Conservation (phyloP, 1,139 yeast species). For the Kodamaea derodonti region DNA sequence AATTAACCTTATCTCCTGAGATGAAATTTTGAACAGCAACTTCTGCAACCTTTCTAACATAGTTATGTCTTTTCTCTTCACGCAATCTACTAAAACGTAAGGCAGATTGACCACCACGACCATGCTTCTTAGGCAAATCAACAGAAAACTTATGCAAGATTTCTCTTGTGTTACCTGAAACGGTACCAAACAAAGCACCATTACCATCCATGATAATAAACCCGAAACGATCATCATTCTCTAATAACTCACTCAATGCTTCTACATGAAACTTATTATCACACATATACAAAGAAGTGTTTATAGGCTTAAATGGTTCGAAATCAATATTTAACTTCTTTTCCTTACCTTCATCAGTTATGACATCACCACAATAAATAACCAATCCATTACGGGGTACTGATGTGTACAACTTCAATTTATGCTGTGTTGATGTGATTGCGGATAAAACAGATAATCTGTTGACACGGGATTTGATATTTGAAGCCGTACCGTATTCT, state of each 20-base stretch:
- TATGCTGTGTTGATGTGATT: constrained; percentile 96
- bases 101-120: constrained; percentile 99
- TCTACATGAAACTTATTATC: constrained; percentile 98
- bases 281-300: constrained; percentile 91
- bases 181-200: constrained; percentile 94
- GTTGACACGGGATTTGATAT: constrained; percentile 95
- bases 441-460: constrained; percentile 93
- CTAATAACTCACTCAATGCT: constrained; percentile 88
- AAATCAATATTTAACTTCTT: constrained; percentile 92
- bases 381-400: constrained; percentile 95
- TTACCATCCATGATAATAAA: constrained; percentile 99
- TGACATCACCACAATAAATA: constrained; percentile 95
- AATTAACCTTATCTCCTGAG: constrained; percentile 87
- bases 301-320: constrained; percentile 97
- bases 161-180: constrained; percentile 95
- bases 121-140: constrained; percentile 98
- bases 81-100: constrained; percentile 97
- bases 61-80: constrained; percentile 98
- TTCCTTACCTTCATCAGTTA: constrained; percentile 96
- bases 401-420: constrained; percentile 79
- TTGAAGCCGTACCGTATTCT: constrained; percentile 98
- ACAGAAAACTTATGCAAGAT: constrained; percentile 94
- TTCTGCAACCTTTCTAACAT: constrained; percentile 96
- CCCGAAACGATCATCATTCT: constrained; percentile 93
- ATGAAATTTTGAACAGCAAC: constrained; percentile 96